Conservation (phyloP, 2,329 filamentous ascomycete species). For the Sporothrix mexicana region DNA sequence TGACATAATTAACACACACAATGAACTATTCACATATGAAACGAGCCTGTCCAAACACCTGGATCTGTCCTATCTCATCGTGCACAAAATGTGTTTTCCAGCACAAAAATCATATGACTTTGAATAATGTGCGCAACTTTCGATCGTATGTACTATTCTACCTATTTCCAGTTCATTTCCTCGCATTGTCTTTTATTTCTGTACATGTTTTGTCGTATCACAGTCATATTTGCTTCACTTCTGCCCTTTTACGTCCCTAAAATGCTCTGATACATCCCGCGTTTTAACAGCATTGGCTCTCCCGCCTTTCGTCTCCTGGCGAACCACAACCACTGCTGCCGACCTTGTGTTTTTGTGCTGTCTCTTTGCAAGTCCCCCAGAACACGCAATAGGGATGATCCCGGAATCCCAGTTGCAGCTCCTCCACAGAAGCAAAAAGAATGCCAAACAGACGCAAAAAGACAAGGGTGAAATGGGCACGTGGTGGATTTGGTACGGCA, state of each 20-base stretch:
- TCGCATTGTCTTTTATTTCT: not conserved
- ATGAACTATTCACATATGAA: too few species aligned
- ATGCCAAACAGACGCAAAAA: not conserved
- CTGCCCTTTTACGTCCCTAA: slow-evolving; percentile 2
- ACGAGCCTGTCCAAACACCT: too few species aligned
- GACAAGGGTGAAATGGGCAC: not conserved
- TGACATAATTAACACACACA: too few species aligned
- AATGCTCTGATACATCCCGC: slow-evolving; percentile 12
- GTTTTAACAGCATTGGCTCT: slow-evolving; percentile 2
- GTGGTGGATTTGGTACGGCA: slow-evolving; percentile 2
- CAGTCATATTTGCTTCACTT: not conserved
- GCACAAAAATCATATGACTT: not conserved
- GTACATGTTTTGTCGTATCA: not conserved
- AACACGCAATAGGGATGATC: slow-evolving; percentile 29
- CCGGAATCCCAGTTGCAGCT: slow-evolving; percentile 27
- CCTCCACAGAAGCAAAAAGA: slow-evolving; percentile 17
- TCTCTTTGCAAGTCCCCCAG: not conserved
- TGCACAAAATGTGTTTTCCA: not conserved
- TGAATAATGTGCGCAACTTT: not conserved
- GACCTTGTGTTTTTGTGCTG: not conserved
- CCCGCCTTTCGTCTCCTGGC: slow-evolving; percentile 17
- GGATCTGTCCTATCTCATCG: too few species aligned
- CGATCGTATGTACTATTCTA: not conserved
- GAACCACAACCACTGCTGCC: slow-evolving; percentile 22
- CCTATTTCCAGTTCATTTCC: not conserved